Conservation (phyloP, 2,329 filamentous ascomycete species). For the Colletotrichum phormii region DNA sequence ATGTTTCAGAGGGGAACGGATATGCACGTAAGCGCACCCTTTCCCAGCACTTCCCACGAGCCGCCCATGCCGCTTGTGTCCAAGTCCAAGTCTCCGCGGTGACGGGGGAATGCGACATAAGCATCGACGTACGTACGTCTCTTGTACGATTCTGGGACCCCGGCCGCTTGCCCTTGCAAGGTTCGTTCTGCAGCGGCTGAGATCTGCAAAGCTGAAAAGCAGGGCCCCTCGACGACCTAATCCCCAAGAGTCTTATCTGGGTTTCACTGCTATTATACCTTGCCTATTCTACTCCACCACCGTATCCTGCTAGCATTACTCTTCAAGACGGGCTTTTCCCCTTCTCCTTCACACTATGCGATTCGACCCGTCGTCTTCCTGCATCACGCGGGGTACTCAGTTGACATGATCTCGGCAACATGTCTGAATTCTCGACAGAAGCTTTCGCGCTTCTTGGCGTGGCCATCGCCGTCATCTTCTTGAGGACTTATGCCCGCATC, state of each 20-base stretch:
- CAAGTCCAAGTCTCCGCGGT: neutral
- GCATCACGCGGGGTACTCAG: neutral
- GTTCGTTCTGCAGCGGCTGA: neutral
- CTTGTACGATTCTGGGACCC: neutral
- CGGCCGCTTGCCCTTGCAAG: constrained; percentile 1
- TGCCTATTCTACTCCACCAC: neutral
- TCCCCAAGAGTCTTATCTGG: neutral
- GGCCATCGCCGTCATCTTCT: constrained; percentile 59
- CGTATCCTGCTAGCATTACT: neutral
- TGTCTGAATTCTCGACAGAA: constrained; percentile 45
- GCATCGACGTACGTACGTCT: neutral
- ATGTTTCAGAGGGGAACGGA: neutral
- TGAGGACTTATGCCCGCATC: constrained; percentile 63
- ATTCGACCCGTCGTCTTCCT: neutral
- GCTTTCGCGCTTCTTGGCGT: constrained; percentile 59
- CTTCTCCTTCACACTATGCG: neutral
- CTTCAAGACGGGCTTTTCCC: neutral
- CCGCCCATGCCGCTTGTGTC: neutral
- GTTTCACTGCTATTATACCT: constrained; percentile 21
- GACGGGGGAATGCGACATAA: neutral
- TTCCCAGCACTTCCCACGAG: neutral
- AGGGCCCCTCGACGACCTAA: neutral
- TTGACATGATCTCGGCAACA: constrained; percentile 20
- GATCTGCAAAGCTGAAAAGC: constrained; percentile 13
- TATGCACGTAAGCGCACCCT: neutral